phyloP scores from a whole-genome alignment of 805 yeast genomes.

The Yarrowia sp. region DNA sequence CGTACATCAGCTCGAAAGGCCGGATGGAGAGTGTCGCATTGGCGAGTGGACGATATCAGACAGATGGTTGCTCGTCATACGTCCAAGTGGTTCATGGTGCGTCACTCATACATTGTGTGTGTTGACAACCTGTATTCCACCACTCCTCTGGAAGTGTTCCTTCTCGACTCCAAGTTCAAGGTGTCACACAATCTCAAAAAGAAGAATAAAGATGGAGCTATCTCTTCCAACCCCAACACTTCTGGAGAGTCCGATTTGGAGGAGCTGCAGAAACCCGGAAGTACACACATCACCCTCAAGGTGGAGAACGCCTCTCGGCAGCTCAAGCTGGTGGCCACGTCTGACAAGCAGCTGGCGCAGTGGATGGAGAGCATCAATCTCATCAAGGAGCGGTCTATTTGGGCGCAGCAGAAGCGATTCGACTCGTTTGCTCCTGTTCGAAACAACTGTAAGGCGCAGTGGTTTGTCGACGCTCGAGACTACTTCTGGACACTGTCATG shows the following conservation, averaged over 20 bases:
- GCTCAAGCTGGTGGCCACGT: conserved; percentile 53
- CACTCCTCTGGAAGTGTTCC: conserved; percentile 83
- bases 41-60: conserved; percentile 69
- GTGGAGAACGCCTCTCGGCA: conserved; percentile 43
- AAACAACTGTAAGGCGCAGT: conserved; percentile 80
- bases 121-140: conserved; percentile 85
- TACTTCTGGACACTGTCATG: conserved; percentile 94
- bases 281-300: conserved; percentile 32
- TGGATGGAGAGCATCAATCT: conserved; percentile 74
- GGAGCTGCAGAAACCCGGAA: conserved; percentile 1
- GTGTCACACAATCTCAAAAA: conserved; percentile 36
- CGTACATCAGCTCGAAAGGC: conserved; percentile 81
- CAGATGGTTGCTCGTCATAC: conserved; percentile 90
- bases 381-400: conserved; percentile 64
- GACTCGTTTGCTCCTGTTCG: conserved; percentile 91
- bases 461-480: conserved; percentile 96
- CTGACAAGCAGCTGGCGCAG: conserved; percentile 73
- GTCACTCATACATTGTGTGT: conserved; percentile 79
- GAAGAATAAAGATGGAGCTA: conserved; percentile 27
- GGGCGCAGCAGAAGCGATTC: conserved; percentile 76
- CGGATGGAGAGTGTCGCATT: conserved; percentile 95
- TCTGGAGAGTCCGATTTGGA: conserved; percentile 16
- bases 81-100: conserved; percentile 84
- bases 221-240: background rate
- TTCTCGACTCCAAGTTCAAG: conserved; percentile 76